Base-by-base conservation (phyloP, 2,329 filamentous ascomycete species). In the Sporothrix pseudoabietina region DNA sequence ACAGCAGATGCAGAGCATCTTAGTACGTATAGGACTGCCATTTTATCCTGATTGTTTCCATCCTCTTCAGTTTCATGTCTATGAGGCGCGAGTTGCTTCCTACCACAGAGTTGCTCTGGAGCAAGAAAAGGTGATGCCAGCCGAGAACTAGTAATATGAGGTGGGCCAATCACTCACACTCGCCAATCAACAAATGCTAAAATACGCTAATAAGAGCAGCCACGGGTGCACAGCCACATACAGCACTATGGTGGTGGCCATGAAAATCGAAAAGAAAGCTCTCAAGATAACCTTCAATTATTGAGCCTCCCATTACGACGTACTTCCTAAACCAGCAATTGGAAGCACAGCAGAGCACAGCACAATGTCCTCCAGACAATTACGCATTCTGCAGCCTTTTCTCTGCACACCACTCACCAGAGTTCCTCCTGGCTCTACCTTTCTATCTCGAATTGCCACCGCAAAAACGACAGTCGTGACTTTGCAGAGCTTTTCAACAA, bases 221-320 rank as follows among this genome's bases (percentile, higher is more conserved):
- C 72, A 73, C 61, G 26, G 1, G 1, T 69, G 69, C 69, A 71
- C 72, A 70, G 72, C 72, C 72, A 49, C 39, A 52, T n/a, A 73
- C 72, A 49, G 44, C 19, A 61, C 39, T 35, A 14, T 26, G 26
- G 47, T 32, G 35, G 26, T 55, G n/a, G 52, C 52, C 52, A 26
- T 10, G 9, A 3, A 26, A 26, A 19, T 8, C 4, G 9, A 19
- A 49, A 16, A 49, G 14, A 49, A 16, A 49, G 44, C 35, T 35
- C 35, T 4, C 4, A 49, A 49, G 44, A 49, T 2, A 49, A 49
- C 44, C 44, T 49, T 49, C 44, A 49, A 26, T 26, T 26, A 26
- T 26, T 26, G 26, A 26, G 26, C 9, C 41, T 44, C 57, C 19
- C n/a, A 61, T 10, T 16, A n/a, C 26, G 26, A 26, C 26, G 26